Percentiles rank a stretch among this genome's conserved stretches.
phyloP scores from a whole-genome alignment of 108 stramenopile species.

The Cyclotella sp. region DNA sequence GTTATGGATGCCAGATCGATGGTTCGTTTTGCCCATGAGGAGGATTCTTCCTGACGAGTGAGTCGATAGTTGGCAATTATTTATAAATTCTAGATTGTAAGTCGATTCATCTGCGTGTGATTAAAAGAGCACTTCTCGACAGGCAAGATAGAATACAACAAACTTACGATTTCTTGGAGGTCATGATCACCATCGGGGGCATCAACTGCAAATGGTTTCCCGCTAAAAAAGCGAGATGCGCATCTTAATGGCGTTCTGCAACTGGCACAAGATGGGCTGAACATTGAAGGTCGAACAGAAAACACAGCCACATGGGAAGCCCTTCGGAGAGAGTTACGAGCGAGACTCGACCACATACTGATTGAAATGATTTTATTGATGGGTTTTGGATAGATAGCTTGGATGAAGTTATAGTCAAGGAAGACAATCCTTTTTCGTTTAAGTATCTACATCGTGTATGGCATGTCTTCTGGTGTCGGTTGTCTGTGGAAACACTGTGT shows the following conservation, averaged over 20 bases:
- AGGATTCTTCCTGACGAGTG: conserved; percentile 25
- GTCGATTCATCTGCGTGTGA: too few species aligned
- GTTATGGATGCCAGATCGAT: conserved; percentile 37
- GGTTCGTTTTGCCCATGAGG: conserved; percentile 24
- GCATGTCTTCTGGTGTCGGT: too few species aligned
- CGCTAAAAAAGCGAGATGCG: conserved; percentile 2
- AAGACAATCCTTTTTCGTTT: too few species aligned
- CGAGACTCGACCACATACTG: conserved; percentile 8
- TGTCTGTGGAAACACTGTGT: too few species aligned
- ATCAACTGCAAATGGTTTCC: conserved; percentile 22
- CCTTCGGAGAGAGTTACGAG: conserved; percentile 1
- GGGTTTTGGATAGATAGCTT: not conserved
- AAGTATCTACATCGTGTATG: too few species aligned
- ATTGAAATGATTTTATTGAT: not conserved
- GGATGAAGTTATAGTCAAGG: too few species aligned
- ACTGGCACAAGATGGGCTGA: not conserved
- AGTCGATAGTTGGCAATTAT: too few species aligned
- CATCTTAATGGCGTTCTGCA: not conserved
- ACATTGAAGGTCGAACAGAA: not conserved
- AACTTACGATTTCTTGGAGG: conserved; percentile 28
- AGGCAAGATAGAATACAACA: not conserved
- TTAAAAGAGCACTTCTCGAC: not conserved
- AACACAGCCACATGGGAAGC: not conserved
- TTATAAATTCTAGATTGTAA: too few species aligned
- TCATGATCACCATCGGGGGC: conserved; percentile 34